A percentile compares a stretch with the other conserved stretches of the same genome.
phyloP scores from a whole-genome alignment of 2,329 filamentous ascomycete species.

The Westerdykella aurantiaca region DNA sequence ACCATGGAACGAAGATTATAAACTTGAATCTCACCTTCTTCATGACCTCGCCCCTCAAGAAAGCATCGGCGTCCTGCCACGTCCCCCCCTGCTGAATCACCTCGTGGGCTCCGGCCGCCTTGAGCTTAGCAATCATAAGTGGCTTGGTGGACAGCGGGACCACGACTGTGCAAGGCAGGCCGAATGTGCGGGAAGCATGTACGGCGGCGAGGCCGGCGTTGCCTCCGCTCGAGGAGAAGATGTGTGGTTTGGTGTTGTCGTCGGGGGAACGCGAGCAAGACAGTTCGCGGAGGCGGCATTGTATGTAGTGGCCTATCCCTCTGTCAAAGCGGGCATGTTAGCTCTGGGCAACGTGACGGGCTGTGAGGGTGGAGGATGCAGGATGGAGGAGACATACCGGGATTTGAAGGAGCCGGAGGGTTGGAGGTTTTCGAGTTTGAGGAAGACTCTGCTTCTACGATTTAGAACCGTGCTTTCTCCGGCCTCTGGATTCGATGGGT shows the following conservation, averaged over 20 bases:
- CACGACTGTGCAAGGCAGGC: conserved; percentile 66
- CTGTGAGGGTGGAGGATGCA: neutral
- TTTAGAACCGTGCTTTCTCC: conserved; percentile 28
- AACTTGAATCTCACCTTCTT: conserved; percentile 23
- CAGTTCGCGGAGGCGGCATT: conserved; percentile 42
- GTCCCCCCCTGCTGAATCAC: conserved; percentile 64
- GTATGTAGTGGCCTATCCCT: conserved; percentile 68
- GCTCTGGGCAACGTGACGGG: neutral
- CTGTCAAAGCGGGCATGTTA: conserved; percentile 11
- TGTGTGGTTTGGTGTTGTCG: conserved; percentile 48
- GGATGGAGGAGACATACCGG: conserved; percentile 20
- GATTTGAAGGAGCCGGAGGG: conserved; percentile 85
- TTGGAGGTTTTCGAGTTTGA: conserved; percentile 81
- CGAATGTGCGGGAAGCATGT: conserved; percentile 60
- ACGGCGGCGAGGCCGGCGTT: conserved; percentile 82
- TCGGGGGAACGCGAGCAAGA: neutral
- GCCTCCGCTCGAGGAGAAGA: conserved; percentile 75
- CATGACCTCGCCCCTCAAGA: conserved; percentile 57
- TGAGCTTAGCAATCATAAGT: conserved; percentile 66
- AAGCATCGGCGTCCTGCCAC: conserved; percentile 64
- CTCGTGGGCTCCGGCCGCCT: conserved; percentile 58
- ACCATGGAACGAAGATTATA: neutral
- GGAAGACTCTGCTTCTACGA: conserved; percentile 62
- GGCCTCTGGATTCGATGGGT: neutral
- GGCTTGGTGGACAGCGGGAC: conserved; percentile 61